phyloP scores from a whole-genome alignment of 768 basidiomycete genomes.

The Lactarius sp. region DNA sequence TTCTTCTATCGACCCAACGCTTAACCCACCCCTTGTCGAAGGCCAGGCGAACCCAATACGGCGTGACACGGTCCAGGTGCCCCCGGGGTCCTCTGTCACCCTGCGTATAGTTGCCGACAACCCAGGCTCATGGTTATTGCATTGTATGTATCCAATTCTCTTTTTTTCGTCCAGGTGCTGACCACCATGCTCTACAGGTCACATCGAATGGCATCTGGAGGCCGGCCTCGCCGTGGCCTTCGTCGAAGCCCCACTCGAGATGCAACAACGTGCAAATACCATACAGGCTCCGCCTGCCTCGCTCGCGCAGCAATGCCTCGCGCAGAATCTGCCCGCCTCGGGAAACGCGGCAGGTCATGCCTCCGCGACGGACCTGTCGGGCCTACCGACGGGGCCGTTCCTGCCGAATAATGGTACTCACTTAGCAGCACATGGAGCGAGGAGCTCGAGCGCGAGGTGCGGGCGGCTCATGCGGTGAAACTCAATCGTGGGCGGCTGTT shows the following conservation, averaged over 20 bases:
- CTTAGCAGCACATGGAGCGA: slow-evolving; percentile 49
- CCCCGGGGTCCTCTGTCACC: slow-evolving; percentile 59
- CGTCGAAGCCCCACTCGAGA: slow-evolving; percentile 71
- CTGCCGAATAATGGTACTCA: slow-evolving; percentile 77
- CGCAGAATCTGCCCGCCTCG: slow-evolving; percentile 49
- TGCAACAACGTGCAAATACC: slow-evolving; percentile 47
- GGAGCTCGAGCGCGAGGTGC: slow-evolving; percentile 73
- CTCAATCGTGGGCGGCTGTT: slow-evolving; percentile 46
- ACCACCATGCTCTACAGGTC: slow-evolving; percentile 41
- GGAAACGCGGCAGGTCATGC: slow-evolving; percentile 89
- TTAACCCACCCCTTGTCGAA: slow-evolving; percentile 79
- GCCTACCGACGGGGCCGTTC: slow-evolving; percentile 65
- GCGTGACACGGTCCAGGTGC: slow-evolving; percentile 84
- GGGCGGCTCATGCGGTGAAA: slow-evolving; percentile 53
- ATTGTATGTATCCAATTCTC: slow-evolving; percentile 47
- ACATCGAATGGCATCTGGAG: slow-evolving; percentile 85
- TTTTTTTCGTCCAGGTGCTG: not conserved
- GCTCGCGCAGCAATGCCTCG: slow-evolving; percentile 68
- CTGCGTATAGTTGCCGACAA: slow-evolving; percentile 85
- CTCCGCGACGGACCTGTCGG: slow-evolving; percentile 61
- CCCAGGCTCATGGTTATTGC: slow-evolving; percentile 86
- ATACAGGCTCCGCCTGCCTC: slow-evolving; percentile 44
- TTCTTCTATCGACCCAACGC: slow-evolving; percentile 60
- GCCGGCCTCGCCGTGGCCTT: slow-evolving; percentile 81
- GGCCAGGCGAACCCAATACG: slow-evolving; percentile 83